Evolutionary conservation across 2,329 filamentous ascomycete genomes (phyloP).

Genomic region (Fusarium armeniacum): DNA sequence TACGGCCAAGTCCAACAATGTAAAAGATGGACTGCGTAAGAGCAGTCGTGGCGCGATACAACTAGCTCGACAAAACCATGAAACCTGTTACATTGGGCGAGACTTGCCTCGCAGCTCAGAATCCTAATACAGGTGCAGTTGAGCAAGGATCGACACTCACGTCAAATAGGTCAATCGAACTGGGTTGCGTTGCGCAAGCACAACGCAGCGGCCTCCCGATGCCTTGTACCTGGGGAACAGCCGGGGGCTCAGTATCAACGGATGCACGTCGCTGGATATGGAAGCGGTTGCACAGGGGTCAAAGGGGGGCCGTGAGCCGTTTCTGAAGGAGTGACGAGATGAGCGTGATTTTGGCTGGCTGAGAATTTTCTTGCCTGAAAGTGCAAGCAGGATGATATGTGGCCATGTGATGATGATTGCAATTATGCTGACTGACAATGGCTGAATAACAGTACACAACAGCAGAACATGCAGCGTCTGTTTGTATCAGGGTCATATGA

Average conservation of each 20-base stretch:
- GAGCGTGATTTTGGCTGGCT: constrained; percentile 28
- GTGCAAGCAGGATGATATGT: constrained; percentile 9
- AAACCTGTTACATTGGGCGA: constrained; percentile 12
- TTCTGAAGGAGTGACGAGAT: constrained; percentile 32
- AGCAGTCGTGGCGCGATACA: constrained; percentile 25
- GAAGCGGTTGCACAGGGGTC: constrained; percentile 46
- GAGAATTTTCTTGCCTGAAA: background rate
- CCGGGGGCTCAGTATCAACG: constrained; percentile 27
- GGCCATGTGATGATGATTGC: constrained; percentile 18
- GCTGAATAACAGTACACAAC: constrained; percentile 4
- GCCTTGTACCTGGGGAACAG: constrained; percentile 41
- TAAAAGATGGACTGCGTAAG: constrained; percentile 8
- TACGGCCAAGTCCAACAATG: background rate
- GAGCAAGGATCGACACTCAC: constrained; percentile 12
- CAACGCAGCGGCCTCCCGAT: constrained; percentile 31
- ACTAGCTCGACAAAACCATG: constrained; percentile 22
- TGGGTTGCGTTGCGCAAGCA: constrained; percentile 24
- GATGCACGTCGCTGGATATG: constrained; percentile 50
- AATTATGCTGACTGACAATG: constrained; percentile 12
- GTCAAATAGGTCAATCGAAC: constrained; percentile 5
- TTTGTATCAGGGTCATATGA: constrained; percentile 9
- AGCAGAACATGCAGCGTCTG: constrained; percentile 3
- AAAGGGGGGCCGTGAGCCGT: constrained; percentile 35
- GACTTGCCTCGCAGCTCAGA: constrained; percentile 17
- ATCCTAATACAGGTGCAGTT: constrained; percentile 5